Conservation (phyloP, 1,284 basidiomycete species). For the Irpex sp. region DNA sequence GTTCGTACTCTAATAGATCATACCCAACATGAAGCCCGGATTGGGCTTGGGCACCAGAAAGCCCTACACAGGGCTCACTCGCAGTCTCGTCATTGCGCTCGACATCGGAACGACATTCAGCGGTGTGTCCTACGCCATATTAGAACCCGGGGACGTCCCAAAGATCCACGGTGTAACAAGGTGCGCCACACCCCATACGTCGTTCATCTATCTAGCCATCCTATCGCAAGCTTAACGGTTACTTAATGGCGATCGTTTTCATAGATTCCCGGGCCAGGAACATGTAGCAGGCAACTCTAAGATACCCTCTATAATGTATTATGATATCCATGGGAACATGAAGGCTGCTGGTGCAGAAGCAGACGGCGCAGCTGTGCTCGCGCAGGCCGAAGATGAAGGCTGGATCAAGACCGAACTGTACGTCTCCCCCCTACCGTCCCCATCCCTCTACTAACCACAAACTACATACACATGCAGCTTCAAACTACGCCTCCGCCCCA, state of each 20-base stretch:
- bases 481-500: constrained; percentile 72
- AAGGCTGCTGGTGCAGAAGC: constrained; percentile 74
- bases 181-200: constrained; percentile 27
- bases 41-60: constrained; percentile 59
- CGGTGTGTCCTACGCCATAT: constrained; percentile 70
- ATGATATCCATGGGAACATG: constrained; percentile 58
- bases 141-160: constrained; percentile 67
- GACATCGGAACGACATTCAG: constrained; percentile 75
- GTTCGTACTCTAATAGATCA: background rate
- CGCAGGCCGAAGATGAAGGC: constrained; percentile 67
- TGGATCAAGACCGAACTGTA: constrained; percentile 75
- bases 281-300: constrained; percentile 81
- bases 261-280: constrained; percentile 75
- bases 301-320: constrained; percentile 73
- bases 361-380: constrained; percentile 51
- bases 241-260: constrained; percentile 1
- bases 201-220: background rate
- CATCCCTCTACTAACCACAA: background rate
- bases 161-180: constrained; percentile 69
- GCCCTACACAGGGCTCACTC: constrained; percentile 58
- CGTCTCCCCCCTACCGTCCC: constrained; percentile 20
- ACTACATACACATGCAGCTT: constrained; percentile 41
- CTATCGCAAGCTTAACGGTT: background rate
- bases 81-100: constrained; percentile 66
- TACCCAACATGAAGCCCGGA: constrained; percentile 28